Evolutionary conservation across 345 rosid genomes (phyloP).

Genomic region (Clausena lansium): DNA sequence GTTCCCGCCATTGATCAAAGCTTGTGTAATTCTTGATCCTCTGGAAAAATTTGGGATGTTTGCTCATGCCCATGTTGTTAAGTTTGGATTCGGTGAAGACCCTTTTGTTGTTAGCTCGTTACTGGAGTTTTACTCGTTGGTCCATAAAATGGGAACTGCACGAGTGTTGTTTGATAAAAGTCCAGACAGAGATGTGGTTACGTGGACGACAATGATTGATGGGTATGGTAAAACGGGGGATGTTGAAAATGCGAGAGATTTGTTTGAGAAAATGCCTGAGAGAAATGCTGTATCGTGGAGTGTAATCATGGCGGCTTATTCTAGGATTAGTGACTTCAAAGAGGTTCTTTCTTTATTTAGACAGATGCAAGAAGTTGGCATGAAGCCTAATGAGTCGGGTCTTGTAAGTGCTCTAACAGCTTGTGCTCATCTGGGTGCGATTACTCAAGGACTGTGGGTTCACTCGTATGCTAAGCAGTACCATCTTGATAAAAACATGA

Average conservation of each 20-base stretch:
- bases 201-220: constrained; percentile 33
- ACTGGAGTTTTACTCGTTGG: constrained; percentile 29
- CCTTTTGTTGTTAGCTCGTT: constrained; percentile 36
- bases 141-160: constrained; percentile 20
- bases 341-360: constrained; percentile 36
- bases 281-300: constrained; percentile 38
- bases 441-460: constrained; percentile 36
- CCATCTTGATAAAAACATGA: constrained; percentile 21
- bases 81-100: constrained; percentile 28
- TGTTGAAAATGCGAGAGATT: constrained; percentile 22
- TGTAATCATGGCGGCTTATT: constrained; percentile 38
- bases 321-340: constrained; percentile 29
- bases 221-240: constrained; percentile 32
- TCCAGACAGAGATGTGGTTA: constrained; percentile 29
- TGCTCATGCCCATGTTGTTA: constrained; percentile 32
- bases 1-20: constrained; percentile 36
- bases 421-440: constrained; percentile 35
- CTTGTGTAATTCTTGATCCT: constrained; percentile 24
- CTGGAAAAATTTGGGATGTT: constrained; percentile 13
- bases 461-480: constrained; percentile 28
- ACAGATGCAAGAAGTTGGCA: constrained; percentile 27
- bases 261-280: constrained; percentile 39
- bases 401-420: constrained; percentile 40
- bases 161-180: constrained; percentile 28
- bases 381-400: constrained; percentile 32